These are phyloP conservation scores for Saccharomycopsis fodiens DNA, from an alignment of 805 yeast species.

Conservation along the genomic window DNA sequence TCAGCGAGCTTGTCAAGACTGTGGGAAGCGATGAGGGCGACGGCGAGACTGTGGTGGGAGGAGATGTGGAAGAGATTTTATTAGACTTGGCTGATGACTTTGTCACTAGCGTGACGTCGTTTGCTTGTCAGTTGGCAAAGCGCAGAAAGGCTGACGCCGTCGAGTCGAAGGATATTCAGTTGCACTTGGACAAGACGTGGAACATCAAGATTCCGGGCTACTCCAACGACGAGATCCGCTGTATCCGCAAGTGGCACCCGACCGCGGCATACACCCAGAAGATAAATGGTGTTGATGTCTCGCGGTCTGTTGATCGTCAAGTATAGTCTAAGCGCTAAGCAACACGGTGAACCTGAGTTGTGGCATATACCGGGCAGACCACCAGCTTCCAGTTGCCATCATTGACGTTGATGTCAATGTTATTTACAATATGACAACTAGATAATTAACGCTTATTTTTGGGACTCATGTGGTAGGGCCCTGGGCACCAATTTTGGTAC, in stretches of 20 bases:
- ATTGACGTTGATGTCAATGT: no score
- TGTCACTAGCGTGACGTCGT: constrained; percentile 80
- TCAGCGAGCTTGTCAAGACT: constrained; percentile 77
- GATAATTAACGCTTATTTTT: no score
- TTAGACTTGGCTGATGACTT: constrained; percentile 95
- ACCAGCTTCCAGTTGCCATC: no score
- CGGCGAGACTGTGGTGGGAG: constrained; percentile 83
- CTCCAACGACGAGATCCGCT: constrained; percentile 82
- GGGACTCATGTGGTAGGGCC: no score
- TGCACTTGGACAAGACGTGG: constrained; percentile 91
- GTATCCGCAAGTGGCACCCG: constrained; percentile 66
- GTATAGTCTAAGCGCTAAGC: neutral
- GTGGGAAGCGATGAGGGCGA: constrained; percentile 87
- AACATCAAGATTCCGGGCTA: constrained; percentile 92
- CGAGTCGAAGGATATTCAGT: constrained; percentile 83
- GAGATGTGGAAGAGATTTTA: constrained; percentile 88
- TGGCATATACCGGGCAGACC: no score
- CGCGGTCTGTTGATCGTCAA: constrained; percentile 21
- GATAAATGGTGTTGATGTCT: constrained; percentile 39
- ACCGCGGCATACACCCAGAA: constrained; percentile 56
- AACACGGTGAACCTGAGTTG: no score
- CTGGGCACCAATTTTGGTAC: no score
- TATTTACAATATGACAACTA: no score
- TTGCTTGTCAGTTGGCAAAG: constrained; percentile 92
- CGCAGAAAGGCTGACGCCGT: constrained; percentile 83